These are phyloP conservation scores for Aspergillus vadensis DNA, from an alignment of 2,329 filamentous ascomycete genomes.

Conservation along the genomic window DNA sequence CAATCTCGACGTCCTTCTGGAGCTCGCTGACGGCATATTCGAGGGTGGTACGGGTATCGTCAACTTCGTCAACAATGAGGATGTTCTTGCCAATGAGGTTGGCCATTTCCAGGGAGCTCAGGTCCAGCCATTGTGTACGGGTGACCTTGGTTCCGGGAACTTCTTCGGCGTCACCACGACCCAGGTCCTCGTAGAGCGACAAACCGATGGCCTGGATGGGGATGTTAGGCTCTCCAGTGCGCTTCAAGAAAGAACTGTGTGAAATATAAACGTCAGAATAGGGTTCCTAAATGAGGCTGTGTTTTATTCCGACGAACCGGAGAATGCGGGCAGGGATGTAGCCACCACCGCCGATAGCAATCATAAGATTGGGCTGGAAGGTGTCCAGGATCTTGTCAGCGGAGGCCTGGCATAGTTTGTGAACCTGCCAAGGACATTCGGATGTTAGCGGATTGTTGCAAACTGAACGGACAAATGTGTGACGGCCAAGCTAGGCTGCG, in stretches of 20 bases:
- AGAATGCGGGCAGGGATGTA: slow-evolving; percentile 97
- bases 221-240: slow-evolving; percentile 84
- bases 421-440: slow-evolving; percentile 64
- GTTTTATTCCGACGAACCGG: slow-evolving; percentile 53
- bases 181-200: slow-evolving; percentile 89
- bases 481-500: background rate
- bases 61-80: slow-evolving; percentile 91
- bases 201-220: slow-evolving; percentile 98
- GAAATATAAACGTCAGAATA: slow-evolving; percentile 10
- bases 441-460: slow-evolving; percentile 17
- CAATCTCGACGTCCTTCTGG: slow-evolving; percentile 87
- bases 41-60: slow-evolving; percentile 90
- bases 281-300: background rate
- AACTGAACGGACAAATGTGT: background rate
- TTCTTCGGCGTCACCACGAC: slow-evolving; percentile 67
- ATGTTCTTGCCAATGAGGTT: slow-evolving; percentile 90
- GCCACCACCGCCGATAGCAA: slow-evolving; percentile 95
- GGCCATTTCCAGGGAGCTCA: slow-evolving; percentile 81
- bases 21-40: slow-evolving; percentile 93
- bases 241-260: slow-evolving; percentile 83
- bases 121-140: slow-evolving; percentile 96
- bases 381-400: slow-evolving; percentile 78
- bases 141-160: slow-evolving; percentile 89
- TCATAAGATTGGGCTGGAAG: slow-evolving; percentile 93
- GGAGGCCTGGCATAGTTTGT: slow-evolving; percentile 92